Conservation (phyloP, 805 yeast genomes). For the Monosporozyma siamensis region DNA sequence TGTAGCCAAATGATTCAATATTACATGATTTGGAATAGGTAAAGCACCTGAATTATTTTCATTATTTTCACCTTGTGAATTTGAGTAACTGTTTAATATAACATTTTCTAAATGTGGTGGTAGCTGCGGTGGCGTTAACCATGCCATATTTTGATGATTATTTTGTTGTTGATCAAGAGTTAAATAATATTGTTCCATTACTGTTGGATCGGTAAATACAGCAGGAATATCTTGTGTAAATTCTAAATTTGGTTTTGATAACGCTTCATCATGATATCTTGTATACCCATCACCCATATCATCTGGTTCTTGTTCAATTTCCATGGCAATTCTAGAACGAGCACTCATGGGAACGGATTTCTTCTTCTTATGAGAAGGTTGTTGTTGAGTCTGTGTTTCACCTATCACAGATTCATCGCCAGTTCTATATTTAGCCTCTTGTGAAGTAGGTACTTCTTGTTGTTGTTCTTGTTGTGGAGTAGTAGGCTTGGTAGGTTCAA, state of each 20-base stretch:
- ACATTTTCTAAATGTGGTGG: slow-evolving; percentile 97
- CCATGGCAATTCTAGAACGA: slow-evolving; percentile 44
- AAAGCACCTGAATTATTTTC: slow-evolving; percentile 82
- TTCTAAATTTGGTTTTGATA: slow-evolving; percentile 18
- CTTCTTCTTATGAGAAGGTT: slow-evolving; percentile 1
- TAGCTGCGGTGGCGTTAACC: slow-evolving; percentile 85
- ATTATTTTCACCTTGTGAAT: slow-evolving; percentile 22
- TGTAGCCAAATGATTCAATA: slow-evolving; percentile 88
- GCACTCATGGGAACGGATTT: slow-evolving; percentile 22
- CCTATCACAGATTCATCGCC: too few relatives aligned
- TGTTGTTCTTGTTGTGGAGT: slow-evolving; percentile 3
- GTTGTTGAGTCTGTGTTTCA: background rate
- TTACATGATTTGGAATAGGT: slow-evolving; percentile 92
- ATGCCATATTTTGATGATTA: slow-evolving; percentile 47
- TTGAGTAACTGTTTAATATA: slow-evolving; percentile 63
- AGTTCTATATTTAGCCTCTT: too few relatives aligned
- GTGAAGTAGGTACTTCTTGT: too few relatives aligned
- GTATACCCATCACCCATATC: slow-evolving; percentile 79
- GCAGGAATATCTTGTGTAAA: slow-evolving; percentile 71
- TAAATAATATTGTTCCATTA: slow-evolving; percentile 76
- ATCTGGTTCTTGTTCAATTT: slow-evolving; percentile 34
- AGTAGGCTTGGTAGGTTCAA: too few relatives aligned
- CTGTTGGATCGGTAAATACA: slow-evolving; percentile 74
- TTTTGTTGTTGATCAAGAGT: slow-evolving; percentile 64
- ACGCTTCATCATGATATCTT: slow-evolving; percentile 59